These are phyloP conservation scores for Plasmodium fragile DNA, from an alignment of 169 alveolate genomes.

Conservation along the genomic window DNA sequence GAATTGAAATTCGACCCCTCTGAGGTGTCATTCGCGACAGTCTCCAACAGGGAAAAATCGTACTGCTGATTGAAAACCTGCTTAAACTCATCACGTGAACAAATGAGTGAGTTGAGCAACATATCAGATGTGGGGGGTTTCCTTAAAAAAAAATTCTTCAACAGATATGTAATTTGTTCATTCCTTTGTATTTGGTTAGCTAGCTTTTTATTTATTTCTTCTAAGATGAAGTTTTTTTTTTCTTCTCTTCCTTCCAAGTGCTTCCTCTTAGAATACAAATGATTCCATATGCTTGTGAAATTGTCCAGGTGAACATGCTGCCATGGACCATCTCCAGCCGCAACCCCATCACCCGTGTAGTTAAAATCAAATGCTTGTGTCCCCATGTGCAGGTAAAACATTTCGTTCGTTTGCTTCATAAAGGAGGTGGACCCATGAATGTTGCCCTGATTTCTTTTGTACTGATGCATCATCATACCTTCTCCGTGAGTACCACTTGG, in stretches of 20 bases:
- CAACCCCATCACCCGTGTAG: not conserved
- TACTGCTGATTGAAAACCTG: not conserved
- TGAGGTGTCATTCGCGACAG: not conserved
- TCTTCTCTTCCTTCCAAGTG: not conserved
- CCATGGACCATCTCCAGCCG: not conserved
- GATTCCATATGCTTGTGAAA: slow-evolving; percentile 6
- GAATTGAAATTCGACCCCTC: not conserved
- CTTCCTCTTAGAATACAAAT: not conserved
- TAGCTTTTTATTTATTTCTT: slow-evolving; percentile 30
- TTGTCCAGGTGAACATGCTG: not conserved
- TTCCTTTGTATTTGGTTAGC: slow-evolving; percentile 22
- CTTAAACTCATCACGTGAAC: slow-evolving; percentile 36
- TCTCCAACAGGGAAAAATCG: not conserved
- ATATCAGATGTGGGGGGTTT: slow-evolving; percentile 7
- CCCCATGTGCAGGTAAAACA: slow-evolving; percentile 16
- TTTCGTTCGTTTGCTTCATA: slow-evolving; percentile 13
- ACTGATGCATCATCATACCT: not conserved
- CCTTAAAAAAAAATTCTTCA: slow-evolving; percentile 38
- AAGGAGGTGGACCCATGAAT: not conserved
- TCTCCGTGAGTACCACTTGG: not conserved
- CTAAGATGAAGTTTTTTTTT: not conserved
- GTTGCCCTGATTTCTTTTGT: not conserved
- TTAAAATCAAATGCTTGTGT: not conserved
- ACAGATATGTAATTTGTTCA: slow-evolving; percentile 15
- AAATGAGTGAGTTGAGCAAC: slow-evolving; percentile 18